phyloP scores from a whole-genome alignment of 2,329 filamentous ascomycete genomes.

The Amesomyces nigricolor region DNA sequence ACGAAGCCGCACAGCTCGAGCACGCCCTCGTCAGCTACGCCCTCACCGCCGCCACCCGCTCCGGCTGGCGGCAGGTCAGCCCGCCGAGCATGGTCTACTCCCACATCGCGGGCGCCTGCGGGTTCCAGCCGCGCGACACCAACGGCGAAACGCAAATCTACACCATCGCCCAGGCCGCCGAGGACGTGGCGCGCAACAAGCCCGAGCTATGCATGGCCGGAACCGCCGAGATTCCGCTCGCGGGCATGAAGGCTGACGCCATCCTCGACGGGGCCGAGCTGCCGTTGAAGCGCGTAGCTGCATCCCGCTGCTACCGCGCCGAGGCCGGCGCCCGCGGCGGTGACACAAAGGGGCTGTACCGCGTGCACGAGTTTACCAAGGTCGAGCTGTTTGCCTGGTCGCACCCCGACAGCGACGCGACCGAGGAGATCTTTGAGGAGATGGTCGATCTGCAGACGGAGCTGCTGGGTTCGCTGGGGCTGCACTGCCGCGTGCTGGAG shows the following conservation, averaged over 20 bases:
- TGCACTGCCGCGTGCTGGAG: constrained; percentile 84
- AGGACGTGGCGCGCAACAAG: constrained; percentile 55
- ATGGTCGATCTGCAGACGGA: constrained; percentile 83
- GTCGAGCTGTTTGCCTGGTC: constrained; percentile 98
- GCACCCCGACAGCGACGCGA: constrained; percentile 44
- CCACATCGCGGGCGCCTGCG: constrained; percentile 84
- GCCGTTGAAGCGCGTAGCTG: constrained; percentile 73
- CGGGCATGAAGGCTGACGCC: constrained; percentile 77
- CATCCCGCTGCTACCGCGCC: constrained; percentile 89
- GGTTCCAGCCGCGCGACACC: constrained; percentile 88
- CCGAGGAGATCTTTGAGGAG: constrained; percentile 67
- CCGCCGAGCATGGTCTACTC: constrained; percentile 89
- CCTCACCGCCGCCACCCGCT: constrained; percentile 62
- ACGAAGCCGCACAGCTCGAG: constrained; percentile 88
- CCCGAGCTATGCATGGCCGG: constrained; percentile 73
- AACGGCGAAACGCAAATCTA: constrained; percentile 93
- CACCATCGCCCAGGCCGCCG: constrained; percentile 60
- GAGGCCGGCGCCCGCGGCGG: constrained; percentile 87
- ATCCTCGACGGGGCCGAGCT: constrained; percentile 60
- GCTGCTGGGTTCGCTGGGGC: constrained; percentile 68
- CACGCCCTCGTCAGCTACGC: constrained; percentile 89
- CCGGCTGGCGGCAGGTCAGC: constrained; percentile 74
- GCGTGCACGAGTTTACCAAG: constrained; percentile 98
- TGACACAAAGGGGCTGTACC: constrained; percentile 90
- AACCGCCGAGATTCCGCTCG: constrained; percentile 91